Percentiles rank a stretch among this genome's conserved stretches.
phyloP scores from a whole-genome alignment of 1,284 basidiomycete species.

The Afroboletus lepidellus region DNA sequence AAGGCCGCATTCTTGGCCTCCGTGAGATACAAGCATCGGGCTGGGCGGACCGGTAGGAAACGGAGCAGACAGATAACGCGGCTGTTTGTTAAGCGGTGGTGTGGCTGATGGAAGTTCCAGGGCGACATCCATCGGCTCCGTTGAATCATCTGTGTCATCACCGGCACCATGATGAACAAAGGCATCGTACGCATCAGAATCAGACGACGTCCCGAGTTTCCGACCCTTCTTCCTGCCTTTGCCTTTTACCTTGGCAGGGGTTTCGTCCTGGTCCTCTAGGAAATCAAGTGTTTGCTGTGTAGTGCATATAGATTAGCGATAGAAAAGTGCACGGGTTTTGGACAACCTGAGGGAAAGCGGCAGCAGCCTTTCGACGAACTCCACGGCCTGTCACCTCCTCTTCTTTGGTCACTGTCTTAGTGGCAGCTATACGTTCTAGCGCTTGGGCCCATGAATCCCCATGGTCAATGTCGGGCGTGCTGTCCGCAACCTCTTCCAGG shows the following conservation, averaged over 20 bases:
- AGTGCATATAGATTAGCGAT: slow-evolving; percentile 5
- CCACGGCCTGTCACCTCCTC: slow-evolving; percentile 67
- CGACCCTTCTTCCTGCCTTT: slow-evolving; percentile 29
- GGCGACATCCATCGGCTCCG: slow-evolving; percentile 20
- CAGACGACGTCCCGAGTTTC: slow-evolving; percentile 21
- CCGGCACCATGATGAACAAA: slow-evolving; percentile 12
- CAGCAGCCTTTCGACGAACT: slow-evolving; percentile 65
- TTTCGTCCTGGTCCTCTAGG: slow-evolving; percentile 31
- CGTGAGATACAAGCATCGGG: slow-evolving; percentile 16
- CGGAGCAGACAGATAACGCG: slow-evolving; percentile 2
- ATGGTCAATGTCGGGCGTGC: slow-evolving; percentile 44
- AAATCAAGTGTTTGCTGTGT: slow-evolving; percentile 34
- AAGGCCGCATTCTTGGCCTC: slow-evolving; percentile 50
- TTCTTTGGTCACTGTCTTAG: slow-evolving; percentile 44
- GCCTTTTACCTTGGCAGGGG: slow-evolving; percentile 23
- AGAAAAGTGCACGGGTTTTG: neutral
- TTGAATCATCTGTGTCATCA: slow-evolving; percentile 29
- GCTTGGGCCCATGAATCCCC: slow-evolving; percentile 78
- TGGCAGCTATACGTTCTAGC: slow-evolving; percentile 60
- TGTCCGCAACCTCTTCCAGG: slow-evolving; percentile 64
- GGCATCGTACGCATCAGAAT: slow-evolving; percentile 33
- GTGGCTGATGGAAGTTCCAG: slow-evolving; percentile 1
- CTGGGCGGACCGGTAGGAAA: slow-evolving; percentile 11
- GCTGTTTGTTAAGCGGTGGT: slow-evolving; percentile 13
- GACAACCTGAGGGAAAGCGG: slow-evolving; percentile 51